phyloP scores from a whole-genome alignment of 352 stramenopile species.

The Pythium guiyangense region DNA sequence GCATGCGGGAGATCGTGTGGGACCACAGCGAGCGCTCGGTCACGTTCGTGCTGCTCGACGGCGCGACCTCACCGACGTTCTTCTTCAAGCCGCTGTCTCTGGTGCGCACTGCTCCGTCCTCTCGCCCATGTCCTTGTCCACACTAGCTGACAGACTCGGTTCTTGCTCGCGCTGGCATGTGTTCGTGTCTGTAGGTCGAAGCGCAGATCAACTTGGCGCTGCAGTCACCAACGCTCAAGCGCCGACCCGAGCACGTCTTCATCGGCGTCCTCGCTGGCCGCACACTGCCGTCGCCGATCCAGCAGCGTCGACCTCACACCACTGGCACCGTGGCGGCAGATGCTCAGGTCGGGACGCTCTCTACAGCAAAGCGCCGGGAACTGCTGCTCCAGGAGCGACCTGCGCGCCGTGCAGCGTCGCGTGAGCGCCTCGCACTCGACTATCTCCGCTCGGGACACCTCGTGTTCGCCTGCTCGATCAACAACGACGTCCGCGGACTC shows the following conservation, averaged over 20 bases:
- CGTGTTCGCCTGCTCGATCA: conserved; percentile 60
- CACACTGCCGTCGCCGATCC: conserved; percentile 56
- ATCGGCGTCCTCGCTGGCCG: conserved; percentile 61
- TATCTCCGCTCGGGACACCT: conserved; percentile 47
- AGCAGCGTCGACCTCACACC: conserved; percentile 40
- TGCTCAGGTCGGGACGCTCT: conserved; percentile 17
- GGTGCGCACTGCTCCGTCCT: conserved; percentile 5
- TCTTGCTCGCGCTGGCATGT: background rate
- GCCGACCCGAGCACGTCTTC: conserved; percentile 48
- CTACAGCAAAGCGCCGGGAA: conserved; percentile 36
- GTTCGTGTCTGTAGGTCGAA: conserved; percentile 25
- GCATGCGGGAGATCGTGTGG: conserved; percentile 65
- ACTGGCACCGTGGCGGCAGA: conserved; percentile 1
- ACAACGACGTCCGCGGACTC: conserved; percentile 41
- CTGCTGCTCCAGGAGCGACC: conserved; percentile 53
- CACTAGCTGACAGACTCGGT: background rate
- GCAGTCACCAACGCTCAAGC: conserved; percentile 17
- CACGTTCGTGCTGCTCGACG: conserved; percentile 35
- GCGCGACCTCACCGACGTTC: conserved; percentile 26
- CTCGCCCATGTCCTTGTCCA: too few species aligned
- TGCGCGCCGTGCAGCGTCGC: conserved; percentile 27
- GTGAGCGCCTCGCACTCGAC: conserved; percentile 46
- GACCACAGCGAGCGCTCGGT: conserved; percentile 60
- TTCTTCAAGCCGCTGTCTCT: conserved; percentile 36
- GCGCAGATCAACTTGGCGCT: conserved; percentile 31